Evolutionary conservation across 1,284 basidiomycete genomes (phyloP).

Genomic region (Afroboletus lepidellus): DNA sequence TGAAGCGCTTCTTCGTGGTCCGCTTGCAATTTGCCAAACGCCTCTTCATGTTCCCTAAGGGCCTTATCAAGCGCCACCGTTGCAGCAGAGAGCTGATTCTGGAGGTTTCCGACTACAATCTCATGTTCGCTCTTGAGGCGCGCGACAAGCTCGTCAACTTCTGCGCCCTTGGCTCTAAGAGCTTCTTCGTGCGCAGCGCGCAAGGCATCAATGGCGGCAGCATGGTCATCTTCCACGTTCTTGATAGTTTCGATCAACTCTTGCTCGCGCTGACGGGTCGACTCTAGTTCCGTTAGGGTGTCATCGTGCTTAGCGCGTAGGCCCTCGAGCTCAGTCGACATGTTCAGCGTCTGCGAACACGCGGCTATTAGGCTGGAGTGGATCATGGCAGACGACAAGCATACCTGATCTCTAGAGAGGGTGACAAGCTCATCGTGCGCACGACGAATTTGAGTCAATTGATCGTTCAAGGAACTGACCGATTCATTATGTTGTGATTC

Average conservation of each 20-base stretch:
- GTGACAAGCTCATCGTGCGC: conserved; percentile 79
- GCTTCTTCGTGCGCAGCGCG: conserved; percentile 55
- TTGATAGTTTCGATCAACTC: conserved; percentile 52
- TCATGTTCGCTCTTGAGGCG: conserved; percentile 45
- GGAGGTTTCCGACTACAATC: conserved; percentile 36
- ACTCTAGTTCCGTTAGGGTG: conserved; percentile 51
- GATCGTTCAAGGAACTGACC: conserved; percentile 66
- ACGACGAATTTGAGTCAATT: conserved; percentile 67
- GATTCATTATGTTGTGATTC: conserved; percentile 81
- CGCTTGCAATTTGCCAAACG: conserved; percentile 47
- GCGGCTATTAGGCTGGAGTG: neutral
- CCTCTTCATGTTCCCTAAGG: conserved; percentile 50
- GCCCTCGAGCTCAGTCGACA: conserved; percentile 81
- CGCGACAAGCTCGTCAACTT: conserved; percentile 48
- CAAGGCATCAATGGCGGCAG: conserved; percentile 47
- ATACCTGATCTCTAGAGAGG: conserved; percentile 78
- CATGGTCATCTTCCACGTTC: conserved; percentile 48
- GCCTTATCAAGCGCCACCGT: conserved; percentile 45
- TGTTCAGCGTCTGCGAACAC: conserved; percentile 65
- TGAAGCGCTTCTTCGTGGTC: conserved; percentile 50
- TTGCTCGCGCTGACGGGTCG: conserved; percentile 55
- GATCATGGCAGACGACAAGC: conserved; percentile 8
- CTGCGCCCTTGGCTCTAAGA: conserved; percentile 49
- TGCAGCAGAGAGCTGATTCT: conserved; percentile 44
- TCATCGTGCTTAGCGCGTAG: conserved; percentile 62